phyloP scores from a whole-genome alignment of 352 stramenopile species.

The Phytophthora hibernalis region DNA sequence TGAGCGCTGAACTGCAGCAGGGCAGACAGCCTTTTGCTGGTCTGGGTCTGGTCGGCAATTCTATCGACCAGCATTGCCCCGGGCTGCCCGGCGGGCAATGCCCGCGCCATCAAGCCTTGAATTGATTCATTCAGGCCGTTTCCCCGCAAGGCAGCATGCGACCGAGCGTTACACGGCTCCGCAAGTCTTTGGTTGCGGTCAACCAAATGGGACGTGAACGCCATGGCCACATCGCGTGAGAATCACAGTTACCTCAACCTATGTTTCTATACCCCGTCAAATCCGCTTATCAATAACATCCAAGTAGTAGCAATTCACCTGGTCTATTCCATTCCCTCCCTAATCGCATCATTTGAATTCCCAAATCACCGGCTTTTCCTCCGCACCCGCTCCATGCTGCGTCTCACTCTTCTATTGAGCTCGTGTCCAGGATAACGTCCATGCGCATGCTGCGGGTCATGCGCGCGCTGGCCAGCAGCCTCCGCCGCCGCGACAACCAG shows the following conservation, averaged over 20 bases:
- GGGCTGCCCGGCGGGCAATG: too few species aligned
- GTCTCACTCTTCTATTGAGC: slow-evolving; percentile 30
- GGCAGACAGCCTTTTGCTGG: neutral
- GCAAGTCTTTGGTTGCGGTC: slow-evolving; percentile 8
- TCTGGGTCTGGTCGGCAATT: slow-evolving; percentile 24
- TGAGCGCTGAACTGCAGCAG: slow-evolving; percentile 5
- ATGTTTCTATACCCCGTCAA: neutral
- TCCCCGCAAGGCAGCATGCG: slow-evolving; percentile 4
- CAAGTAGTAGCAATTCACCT: too few species aligned
- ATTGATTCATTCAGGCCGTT: slow-evolving; percentile 12
- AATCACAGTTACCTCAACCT: slow-evolving; percentile 1
- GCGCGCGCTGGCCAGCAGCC: slow-evolving; percentile 29
- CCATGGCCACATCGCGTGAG: slow-evolving; percentile 10
- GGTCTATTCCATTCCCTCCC: neutral
- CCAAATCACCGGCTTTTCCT: slow-evolving; percentile 21
- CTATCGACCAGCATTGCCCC: slow-evolving; percentile 6
- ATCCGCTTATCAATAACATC: neutral
- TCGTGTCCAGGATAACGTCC: neutral
- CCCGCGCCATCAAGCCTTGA: slow-evolving; percentile 17
- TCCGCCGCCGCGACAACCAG: slow-evolving; percentile 17
- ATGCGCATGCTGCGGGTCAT: slow-evolving; percentile 39
- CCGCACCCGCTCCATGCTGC: slow-evolving; percentile 18
- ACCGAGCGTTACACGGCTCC: slow-evolving; percentile 11
- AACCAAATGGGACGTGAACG: slow-evolving; percentile 2
- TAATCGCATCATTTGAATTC: neutral